phyloP scores from a whole-genome alignment of 805 yeast species.

The Hagleromyces aurorensis region DNA sequence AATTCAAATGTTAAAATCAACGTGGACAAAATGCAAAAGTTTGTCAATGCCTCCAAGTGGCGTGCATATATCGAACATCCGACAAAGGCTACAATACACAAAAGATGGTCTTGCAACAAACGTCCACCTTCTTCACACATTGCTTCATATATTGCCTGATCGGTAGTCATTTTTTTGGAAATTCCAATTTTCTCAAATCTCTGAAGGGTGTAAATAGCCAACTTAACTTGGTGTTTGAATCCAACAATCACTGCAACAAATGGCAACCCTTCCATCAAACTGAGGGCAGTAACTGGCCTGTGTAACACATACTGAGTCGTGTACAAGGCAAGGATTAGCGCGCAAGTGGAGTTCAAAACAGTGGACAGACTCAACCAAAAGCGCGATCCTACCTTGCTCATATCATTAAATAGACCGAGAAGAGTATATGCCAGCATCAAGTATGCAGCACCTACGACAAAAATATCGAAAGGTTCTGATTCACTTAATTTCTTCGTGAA shows the following conservation, averaged over 20 bases:
- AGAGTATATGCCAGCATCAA: conserved; percentile 82
- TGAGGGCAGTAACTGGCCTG: conserved; percentile 57
- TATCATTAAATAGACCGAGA: conserved; percentile 61
- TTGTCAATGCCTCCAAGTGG: conserved; percentile 65
- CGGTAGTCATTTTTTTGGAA: conserved; percentile 24
- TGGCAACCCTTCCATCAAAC: conserved; percentile 85
- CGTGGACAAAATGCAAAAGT: conserved; percentile 71
- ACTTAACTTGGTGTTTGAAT: conserved; percentile 71
- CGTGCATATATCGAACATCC: conserved; percentile 56
- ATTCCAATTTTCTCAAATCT: conserved; percentile 30
- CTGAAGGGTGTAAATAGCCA: conserved; percentile 52
- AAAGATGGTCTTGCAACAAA: conserved; percentile 61
- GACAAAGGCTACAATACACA: conserved; percentile 61
- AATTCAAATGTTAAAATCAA: conserved; percentile 65
- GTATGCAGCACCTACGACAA: conserved; percentile 71
- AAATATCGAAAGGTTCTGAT: conserved; percentile 82
- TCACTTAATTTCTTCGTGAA: conserved; percentile 42
- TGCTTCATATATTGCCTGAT: conserved; percentile 30
- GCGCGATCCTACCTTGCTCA: conserved; percentile 71
- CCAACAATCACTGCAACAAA: conserved; percentile 89
- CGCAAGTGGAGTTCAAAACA: conserved; percentile 68
- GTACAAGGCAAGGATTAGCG: conserved; percentile 71
- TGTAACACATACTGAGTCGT: conserved; percentile 50
- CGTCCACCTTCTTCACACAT: conserved; percentile 33
- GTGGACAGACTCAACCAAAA: conserved; percentile 83